Percentiles rank a stretch among this genome's conserved stretches.
These are phyloP conservation scores for Fonsecaea pedrosoi DNA, from an alignment of 2,329 filamentous ascomycete genomes.

Conservation along the genomic window DNA sequence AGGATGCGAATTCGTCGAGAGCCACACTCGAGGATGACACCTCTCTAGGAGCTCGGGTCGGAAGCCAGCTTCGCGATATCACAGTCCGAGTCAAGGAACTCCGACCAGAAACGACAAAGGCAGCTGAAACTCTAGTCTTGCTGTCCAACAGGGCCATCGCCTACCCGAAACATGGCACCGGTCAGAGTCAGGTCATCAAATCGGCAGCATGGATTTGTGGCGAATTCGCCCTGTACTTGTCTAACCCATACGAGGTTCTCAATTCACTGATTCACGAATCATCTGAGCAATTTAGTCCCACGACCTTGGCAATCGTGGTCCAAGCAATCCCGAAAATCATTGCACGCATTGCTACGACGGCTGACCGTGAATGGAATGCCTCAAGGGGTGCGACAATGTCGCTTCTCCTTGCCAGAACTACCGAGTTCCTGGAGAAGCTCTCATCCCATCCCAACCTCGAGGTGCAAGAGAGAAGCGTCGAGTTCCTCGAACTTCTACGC, in stretches of 20 bases:
- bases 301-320: conserved; percentile 77
- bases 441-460: conserved; percentile 85
- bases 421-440: conserved; percentile 80
- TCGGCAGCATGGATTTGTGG: conserved; percentile 85
- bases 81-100: conserved; percentile 90
- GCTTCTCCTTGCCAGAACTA: conserved; percentile 79
- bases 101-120: conserved; percentile 77
- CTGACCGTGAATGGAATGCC: conserved; percentile 71
- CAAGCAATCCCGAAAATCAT: conserved; percentile 90
- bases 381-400: conserved; percentile 76
- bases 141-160: conserved; percentile 65
- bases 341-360: conserved; percentile 70
- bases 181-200: conserved; percentile 69
- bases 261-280: conserved; percentile 74
- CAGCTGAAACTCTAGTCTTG: conserved; percentile 76
- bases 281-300: conserved; percentile 64
- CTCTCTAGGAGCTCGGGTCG: conserved; percentile 62
- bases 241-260: conserved; percentile 73
- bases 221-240: conserved; percentile 79
- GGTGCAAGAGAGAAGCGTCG: conserved; percentile 91
- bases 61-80: conserved; percentile 84
- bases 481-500: conserved; percentile 88
- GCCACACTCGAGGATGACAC: conserved; percentile 38
- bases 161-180: conserved; percentile 59
- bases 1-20: conserved; percentile 12